Percentiles rank a stretch among this genome's conserved stretches.
Conservation (phyloP, 2,329 filamentous ascomycete genomes). For the Leptosphaerulina australis region DNA sequence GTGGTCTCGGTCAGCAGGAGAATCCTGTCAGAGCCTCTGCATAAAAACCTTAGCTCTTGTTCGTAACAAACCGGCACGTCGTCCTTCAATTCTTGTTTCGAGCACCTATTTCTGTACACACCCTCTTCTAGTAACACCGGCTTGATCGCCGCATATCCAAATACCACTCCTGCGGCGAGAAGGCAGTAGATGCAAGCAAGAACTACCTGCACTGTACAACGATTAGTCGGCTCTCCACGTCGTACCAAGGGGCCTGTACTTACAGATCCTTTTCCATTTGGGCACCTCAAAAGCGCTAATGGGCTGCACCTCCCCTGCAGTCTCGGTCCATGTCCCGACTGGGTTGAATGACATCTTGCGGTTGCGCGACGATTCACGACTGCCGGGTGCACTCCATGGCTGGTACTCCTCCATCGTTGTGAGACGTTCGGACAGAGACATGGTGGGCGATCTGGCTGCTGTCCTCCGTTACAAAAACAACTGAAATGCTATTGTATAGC, state of each 20-base stretch:
- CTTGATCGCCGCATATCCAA: slow-evolving; percentile 51
- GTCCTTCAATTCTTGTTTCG: slow-evolving; percentile 44
- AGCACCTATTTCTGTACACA: slow-evolving; percentile 47
- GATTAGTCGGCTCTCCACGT: slow-evolving; percentile 23
- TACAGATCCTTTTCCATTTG: slow-evolving; percentile 59
- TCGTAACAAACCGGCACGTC: slow-evolving; percentile 46
- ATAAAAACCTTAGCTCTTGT: slow-evolving; percentile 46
- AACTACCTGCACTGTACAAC: slow-evolving; percentile 67
- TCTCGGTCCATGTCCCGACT: slow-evolving; percentile 53
- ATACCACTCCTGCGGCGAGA: slow-evolving; percentile 67
- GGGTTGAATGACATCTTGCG: slow-evolving; percentile 59
- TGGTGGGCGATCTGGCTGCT: slow-evolving; percentile 22
- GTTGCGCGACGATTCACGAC: slow-evolving; percentile 46
- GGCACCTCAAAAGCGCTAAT: slow-evolving; percentile 61
- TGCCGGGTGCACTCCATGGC: slow-evolving; percentile 48
- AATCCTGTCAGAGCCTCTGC: slow-evolving; percentile 65
- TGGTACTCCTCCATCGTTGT: slow-evolving; percentile 51
- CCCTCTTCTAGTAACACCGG: slow-evolving; percentile 47
- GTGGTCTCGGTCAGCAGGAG: slow-evolving; percentile 49
- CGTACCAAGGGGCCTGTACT: slow-evolving; percentile 27
- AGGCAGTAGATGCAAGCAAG: slow-evolving; percentile 75
- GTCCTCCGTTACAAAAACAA: not conserved
- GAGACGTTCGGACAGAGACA: slow-evolving; percentile 50
- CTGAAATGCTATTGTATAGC: not conserved
- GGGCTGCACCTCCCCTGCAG: slow-evolving; percentile 48